Evolutionary conservation across 2,329 filamentous ascomycete genomes (phyloP).

Genomic region (Calonectria naviculata): DNA sequence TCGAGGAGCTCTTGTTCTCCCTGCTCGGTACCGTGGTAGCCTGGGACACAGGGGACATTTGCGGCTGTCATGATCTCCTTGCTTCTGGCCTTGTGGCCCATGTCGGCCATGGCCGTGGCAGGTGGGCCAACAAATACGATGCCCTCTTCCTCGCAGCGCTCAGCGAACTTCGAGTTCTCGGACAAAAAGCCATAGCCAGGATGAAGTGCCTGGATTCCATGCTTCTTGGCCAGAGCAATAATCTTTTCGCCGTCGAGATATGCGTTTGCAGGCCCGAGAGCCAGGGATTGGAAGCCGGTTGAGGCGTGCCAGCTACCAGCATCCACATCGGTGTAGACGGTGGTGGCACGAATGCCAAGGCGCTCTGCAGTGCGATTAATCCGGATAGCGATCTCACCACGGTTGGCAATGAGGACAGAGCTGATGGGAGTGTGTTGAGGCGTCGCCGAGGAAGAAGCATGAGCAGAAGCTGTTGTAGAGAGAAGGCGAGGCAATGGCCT

Average conservation of each 20-base stretch:
- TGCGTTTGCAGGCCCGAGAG: constrained; percentile 83
- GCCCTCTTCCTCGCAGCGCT: constrained; percentile 88
- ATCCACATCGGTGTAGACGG: constrained; percentile 94
- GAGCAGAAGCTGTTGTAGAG: constrained; percentile 48
- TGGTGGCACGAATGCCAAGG: constrained; percentile 92
- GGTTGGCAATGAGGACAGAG: constrained; percentile 94
- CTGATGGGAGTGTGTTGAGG: constrained; percentile 64
- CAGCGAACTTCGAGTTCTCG: constrained; percentile 92
- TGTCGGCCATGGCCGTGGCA: constrained; percentile 82
- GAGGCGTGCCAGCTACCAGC: constrained; percentile 88
- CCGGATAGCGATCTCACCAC: constrained; percentile 95
- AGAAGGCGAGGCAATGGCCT: constrained; percentile 54
- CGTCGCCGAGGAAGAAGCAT: constrained; percentile 45
- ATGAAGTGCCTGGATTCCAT: constrained; percentile 91
- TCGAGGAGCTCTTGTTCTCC: constrained; percentile 68
- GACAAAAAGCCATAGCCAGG: constrained; percentile 97
- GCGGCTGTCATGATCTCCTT: constrained; percentile 98
- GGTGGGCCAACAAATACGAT: constrained; percentile 96
- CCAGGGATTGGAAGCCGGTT: constrained; percentile 84
- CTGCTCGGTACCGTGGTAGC: constrained; percentile 92
- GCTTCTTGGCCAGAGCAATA: constrained; percentile 85
- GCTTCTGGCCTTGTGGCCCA: constrained; percentile 93
- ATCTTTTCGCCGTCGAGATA: constrained; percentile 96
- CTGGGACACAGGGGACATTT: constrained; percentile 96
- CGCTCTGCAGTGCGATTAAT: constrained; percentile 89